A percentile compares a stretch with the other conserved stretches of the same genome.
Conservation (phyloP, 2,329 filamentous ascomycete genomes). For the Passalora sequoiae region DNA sequence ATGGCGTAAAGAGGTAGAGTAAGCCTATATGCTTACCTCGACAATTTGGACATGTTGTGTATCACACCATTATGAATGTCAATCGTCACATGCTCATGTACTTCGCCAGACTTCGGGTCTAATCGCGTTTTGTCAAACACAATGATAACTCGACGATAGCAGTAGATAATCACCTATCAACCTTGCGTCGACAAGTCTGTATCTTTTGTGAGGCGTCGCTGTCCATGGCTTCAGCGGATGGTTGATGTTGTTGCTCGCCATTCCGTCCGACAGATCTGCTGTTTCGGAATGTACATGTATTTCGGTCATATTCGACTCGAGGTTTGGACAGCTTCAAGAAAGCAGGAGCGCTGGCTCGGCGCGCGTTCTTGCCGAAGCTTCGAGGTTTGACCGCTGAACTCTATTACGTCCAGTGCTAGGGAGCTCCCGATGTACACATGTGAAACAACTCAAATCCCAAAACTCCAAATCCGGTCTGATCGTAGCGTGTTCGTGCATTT, state of each 20-base stretch:
- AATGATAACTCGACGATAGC: background rate
- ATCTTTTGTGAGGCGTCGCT: conserved; percentile 15
- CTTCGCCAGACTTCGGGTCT: conserved; percentile 31
- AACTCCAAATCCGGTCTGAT: too few species aligned
- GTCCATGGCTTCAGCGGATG: conserved; percentile 23
- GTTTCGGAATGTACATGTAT: background rate
- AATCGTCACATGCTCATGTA: conserved; percentile 30
- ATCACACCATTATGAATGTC: conserved; percentile 29
- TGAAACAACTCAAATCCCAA: too few species aligned
- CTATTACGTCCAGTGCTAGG: too few species aligned
- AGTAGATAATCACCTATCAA: conserved; percentile 16
- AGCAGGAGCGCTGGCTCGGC: too few species aligned
- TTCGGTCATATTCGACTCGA: background rate
- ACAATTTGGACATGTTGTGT: conserved; percentile 29
- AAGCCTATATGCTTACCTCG: too few species aligned
- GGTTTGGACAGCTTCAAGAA: too few species aligned
- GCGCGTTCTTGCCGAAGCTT: too few species aligned
- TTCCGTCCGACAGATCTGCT: background rate
- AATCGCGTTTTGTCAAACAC: background rate
- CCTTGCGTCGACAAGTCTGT: conserved; percentile 22
- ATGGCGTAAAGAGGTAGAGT: too few species aligned
- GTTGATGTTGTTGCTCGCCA: background rate
- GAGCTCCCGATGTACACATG: too few species aligned
- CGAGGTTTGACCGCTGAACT: too few species aligned
- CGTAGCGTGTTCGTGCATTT: too few species aligned